These are phyloP conservation scores for Nephelium lappaceum DNA, from an alignment of 345 rosid genomes.

Conservation along the genomic window DNA sequence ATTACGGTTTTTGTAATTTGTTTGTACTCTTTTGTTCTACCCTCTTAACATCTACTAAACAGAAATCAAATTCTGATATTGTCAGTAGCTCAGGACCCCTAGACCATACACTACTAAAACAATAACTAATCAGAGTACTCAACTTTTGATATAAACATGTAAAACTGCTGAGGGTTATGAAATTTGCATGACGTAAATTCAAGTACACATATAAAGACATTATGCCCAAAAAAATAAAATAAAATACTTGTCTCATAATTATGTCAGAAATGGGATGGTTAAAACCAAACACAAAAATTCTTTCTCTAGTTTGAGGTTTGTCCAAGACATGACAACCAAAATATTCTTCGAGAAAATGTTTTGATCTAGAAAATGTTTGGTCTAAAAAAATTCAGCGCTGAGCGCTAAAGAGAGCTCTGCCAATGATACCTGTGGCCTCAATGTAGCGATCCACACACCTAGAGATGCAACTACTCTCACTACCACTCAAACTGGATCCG, in stretches of 20 bases:
- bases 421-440: conserved; percentile 85
- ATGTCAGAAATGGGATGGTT: conserved; percentile 6
- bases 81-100: not conserved
- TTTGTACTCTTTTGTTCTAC: not conserved
- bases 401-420: conserved; percentile 61
- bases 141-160: not conserved
- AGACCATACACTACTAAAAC: not conserved
- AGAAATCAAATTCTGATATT: not conserved
- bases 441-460: conserved; percentile 97
- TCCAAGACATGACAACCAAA: not conserved
- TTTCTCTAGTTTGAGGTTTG: conserved; percentile 1
- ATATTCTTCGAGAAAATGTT: not conserved
- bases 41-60: not conserved
- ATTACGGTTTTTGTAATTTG: conserved; percentile 16
- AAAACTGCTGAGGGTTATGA: not conserved
- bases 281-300: conserved; percentile 4
- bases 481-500: conserved; percentile 83
- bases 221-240: not conserved
- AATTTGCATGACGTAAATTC: conserved; percentile 9
- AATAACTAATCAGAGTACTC: not conserved
- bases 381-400: conserved; percentile 39
- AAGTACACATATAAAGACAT: not conserved
- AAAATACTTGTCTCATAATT: not conserved
- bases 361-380: no score
- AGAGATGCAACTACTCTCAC: conserved; percentile 93